Percentiles rank a stretch among this genome's conserved stretches.
Evolutionary conservation across 441 rosid species (phyloP).

Genomic region (Geranium incanum): DNA sequence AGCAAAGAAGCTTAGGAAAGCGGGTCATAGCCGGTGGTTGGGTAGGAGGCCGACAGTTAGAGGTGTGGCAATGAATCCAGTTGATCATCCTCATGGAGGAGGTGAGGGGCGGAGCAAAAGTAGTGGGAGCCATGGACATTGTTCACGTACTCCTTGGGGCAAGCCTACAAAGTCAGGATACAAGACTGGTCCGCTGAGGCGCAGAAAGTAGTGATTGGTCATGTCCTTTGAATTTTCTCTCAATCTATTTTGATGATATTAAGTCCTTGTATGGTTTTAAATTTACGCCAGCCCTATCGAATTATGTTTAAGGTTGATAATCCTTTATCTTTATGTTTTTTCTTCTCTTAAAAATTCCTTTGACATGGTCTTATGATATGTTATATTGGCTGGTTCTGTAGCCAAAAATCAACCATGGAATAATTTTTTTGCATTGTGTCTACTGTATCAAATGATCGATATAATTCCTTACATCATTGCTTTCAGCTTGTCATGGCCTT

Average conservation of each 20-base stretch:
- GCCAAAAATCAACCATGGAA: not conserved
- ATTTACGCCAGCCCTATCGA: not conserved
- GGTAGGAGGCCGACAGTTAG: conserved; percentile 71
- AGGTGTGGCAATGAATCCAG: conserved; percentile 91
- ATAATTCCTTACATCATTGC: not conserved
- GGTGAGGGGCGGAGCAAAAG: conserved; percentile 94
- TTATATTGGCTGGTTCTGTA: not conserved
- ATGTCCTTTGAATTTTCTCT: not conserved
- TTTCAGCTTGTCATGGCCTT: not conserved
- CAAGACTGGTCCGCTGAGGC: conserved; percentile 57
- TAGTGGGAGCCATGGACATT: conserved; percentile 62
- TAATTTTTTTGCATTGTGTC: not conserved
- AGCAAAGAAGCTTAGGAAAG: conserved; percentile 62
- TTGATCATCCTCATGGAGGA: conserved; percentile 96
- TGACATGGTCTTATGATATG: not conserved
- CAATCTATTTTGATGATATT: not conserved
- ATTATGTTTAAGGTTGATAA: not conserved
- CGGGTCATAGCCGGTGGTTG: conserved; percentile 77
- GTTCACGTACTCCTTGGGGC: conserved; percentile 79
- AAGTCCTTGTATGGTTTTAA: not conserved
- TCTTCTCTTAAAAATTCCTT: not conserved
- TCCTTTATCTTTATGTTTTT: not conserved
- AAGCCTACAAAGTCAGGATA: conserved; percentile 81
- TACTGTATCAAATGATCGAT: not conserved
- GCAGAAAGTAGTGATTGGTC: conserved; percentile 32